phyloP scores from a whole-genome alignment of 169 alveolate species.

The Perkinsus chesapeaki region DNA sequence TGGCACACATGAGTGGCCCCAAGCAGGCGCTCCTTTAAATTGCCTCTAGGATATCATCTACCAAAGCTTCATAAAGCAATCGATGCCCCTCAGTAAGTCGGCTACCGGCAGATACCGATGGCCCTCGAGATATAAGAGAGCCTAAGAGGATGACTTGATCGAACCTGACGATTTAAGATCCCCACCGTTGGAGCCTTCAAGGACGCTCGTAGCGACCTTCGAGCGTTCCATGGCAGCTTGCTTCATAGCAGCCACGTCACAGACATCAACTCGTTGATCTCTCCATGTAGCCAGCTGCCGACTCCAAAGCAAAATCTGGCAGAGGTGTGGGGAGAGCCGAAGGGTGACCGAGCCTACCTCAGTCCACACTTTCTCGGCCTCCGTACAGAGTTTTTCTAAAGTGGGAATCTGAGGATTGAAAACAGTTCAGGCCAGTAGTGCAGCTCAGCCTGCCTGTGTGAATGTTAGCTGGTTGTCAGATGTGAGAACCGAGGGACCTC shows the following conservation, averaged over 20 bases:
- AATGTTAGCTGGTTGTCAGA: not conserved
- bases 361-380: not conserved
- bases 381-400: not conserved
- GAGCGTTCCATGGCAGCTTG: too few relatives aligned
- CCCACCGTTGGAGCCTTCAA: too few relatives aligned
- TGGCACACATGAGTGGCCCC: not conserved
- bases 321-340: not conserved
- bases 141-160: too few relatives aligned
- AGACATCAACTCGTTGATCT: not conserved
- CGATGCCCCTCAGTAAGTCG: not conserved
- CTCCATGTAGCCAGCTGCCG: not conserved
- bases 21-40: not conserved
- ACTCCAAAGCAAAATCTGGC: not conserved
- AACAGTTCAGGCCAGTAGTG: not conserved
- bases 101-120: not conserved
- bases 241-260: too few relatives aligned
- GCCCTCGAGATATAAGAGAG: too few relatives aligned
- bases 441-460: not conserved
- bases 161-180: too few relatives aligned
- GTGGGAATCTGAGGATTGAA: not conserved
- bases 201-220: too few relatives aligned
- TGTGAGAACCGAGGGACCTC: not conserved
- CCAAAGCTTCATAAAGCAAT: not conserved
- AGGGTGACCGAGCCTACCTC: not conserved
- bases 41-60: not conserved